Evolutionary conservation across 306 rosid species (phyloP).

Genomic region (Pyrus bretschneideri): DNA sequence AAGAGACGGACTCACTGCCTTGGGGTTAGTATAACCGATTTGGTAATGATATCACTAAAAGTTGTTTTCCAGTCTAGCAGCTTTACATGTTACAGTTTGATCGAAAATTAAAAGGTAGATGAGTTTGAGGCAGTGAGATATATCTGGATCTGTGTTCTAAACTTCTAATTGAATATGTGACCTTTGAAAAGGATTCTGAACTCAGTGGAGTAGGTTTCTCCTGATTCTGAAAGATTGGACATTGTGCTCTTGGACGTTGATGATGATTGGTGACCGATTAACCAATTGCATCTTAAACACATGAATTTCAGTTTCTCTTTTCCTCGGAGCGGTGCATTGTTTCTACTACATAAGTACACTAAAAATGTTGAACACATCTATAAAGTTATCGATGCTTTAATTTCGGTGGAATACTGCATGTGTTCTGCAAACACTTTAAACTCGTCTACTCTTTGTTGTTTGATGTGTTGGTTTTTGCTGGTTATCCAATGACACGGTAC

Average conservation of each 20-base stretch:
- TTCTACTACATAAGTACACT: background rate
- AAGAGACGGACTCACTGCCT: background rate
- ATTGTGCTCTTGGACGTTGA: background rate
- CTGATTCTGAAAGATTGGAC: background rate
- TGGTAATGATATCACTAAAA: background rate
- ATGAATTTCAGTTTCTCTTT: background rate
- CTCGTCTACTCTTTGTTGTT: background rate
- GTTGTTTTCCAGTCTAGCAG: background rate
- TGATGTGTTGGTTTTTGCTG: constrained; percentile 4
- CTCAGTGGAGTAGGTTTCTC: background rate
- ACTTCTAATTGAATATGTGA: background rate
- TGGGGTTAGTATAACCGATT: no score
- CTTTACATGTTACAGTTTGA: background rate
- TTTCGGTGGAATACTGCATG: no score
- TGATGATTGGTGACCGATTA: background rate
- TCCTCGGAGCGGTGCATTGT: background rate
- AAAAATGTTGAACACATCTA: background rate
- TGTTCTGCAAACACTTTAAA: background rate
- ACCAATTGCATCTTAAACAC: background rate
- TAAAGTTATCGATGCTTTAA: background rate
- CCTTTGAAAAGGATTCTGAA: background rate
- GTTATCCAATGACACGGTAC: constrained; percentile 5
- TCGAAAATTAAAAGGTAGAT: background rate
- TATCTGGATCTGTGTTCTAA: no score
- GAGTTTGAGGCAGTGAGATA: background rate